phyloP scores from a whole-genome alignment of 345 rosid species.

The Xanthoceras sorbifolium region DNA sequence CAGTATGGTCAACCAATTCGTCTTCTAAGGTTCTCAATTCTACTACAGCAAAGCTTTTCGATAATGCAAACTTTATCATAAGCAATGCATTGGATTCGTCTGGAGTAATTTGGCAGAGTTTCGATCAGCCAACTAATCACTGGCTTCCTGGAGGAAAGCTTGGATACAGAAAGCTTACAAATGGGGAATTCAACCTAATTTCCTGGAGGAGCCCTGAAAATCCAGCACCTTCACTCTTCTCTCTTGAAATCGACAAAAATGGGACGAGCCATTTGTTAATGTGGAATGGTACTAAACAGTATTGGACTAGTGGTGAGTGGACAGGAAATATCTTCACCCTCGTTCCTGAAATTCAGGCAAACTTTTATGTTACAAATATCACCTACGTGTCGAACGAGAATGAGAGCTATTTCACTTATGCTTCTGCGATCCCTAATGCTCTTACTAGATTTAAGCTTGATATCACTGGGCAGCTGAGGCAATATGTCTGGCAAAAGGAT shows the following conservation, averaged over 20 bases:
- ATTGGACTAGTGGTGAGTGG: conserved; percentile 35
- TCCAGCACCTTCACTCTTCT: conserved; percentile 35
- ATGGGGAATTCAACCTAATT: not conserved
- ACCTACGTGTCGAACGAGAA: conserved; percentile 11
- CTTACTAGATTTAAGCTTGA: conserved; percentile 11
- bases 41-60: conserved; percentile 26
- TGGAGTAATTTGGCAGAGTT: conserved; percentile 29
- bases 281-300: conserved; percentile 6
- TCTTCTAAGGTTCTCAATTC: conserved; percentile 7
- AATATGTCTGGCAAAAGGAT: not conserved
- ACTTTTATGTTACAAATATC: not conserved
- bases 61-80: conserved; percentile 30
- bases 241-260: conserved; percentile 12
- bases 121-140: conserved; percentile 30
- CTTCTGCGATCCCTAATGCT: conserved; percentile 2
- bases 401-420: conserved; percentile 13
- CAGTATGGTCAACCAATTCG: conserved; percentile 27
- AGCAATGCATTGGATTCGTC: conserved; percentile 9
- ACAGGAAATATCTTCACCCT: not conserved
- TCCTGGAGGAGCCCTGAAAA: conserved; percentile 29
- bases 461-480: conserved; percentile 3
- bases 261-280: conserved; percentile 14
- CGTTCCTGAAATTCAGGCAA: conserved; percentile 9
- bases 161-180: conserved; percentile 22
- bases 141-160: conserved; percentile 29